These are phyloP conservation scores for Bipolaris victoriae DNA, from an alignment of 2,329 filamentous ascomycete genomes.

Conservation along the genomic window DNA sequence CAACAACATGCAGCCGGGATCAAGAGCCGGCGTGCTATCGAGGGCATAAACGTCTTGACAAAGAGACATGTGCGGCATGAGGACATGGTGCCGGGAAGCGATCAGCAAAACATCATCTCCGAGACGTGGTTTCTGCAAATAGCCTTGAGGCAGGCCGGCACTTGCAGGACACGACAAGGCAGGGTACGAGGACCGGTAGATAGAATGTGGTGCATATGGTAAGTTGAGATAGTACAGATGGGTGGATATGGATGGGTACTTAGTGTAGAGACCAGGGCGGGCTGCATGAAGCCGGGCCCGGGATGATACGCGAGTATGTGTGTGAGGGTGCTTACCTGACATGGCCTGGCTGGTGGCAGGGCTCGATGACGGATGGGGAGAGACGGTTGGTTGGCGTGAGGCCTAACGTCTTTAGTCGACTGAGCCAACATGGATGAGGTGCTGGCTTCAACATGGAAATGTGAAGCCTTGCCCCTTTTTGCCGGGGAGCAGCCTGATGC, in stretches of 20 bases:
- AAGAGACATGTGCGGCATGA: slow-evolving; percentile 1
- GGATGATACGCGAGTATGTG: slow-evolving; percentile 16
- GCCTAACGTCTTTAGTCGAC: slow-evolving; percentile 10
- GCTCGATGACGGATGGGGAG: slow-evolving; percentile 8
- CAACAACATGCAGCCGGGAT: slow-evolving; percentile 4
- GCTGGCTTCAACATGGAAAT: neutral
- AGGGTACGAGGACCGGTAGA: neutral
- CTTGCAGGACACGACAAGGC: neutral
- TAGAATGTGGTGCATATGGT: neutral
- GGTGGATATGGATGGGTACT: no score
- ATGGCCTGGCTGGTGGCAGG: neutral
- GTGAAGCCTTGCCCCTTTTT: neutral
- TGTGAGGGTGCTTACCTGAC: neutral
- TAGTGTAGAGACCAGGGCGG: neutral
- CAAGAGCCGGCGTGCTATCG: slow-evolving; percentile 1
- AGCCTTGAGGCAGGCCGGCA: slow-evolving; percentile 5
- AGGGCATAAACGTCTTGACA: neutral
- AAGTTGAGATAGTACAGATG: neutral
- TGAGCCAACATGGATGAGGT: slow-evolving; percentile 9
- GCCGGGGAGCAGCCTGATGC: no score
- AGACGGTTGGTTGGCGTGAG: slow-evolving; percentile 6
- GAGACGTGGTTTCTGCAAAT: neutral
- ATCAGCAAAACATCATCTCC: slow-evolving; percentile 10
- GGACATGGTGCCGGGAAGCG: slow-evolving; percentile 1
- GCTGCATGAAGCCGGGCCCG: slow-evolving; percentile 18